phyloP scores from a whole-genome alignment of 257 asterid genomes.

The Lavandula angustifolia region DNA sequence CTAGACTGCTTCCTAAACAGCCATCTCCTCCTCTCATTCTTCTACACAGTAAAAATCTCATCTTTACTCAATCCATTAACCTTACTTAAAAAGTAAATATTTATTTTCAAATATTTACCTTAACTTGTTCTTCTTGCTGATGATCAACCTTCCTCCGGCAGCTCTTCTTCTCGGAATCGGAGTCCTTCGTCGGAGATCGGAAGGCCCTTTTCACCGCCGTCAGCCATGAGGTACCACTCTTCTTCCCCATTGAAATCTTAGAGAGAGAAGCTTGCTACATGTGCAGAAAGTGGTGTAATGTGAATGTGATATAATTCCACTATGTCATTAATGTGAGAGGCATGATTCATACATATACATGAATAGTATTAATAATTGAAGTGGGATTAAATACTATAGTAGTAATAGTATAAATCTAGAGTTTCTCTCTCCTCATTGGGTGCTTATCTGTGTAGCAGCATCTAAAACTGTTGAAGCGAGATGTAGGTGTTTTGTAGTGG shows the following conservation, averaged over 20 bases:
- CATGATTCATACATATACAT: constrained; percentile 34
- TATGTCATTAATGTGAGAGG: constrained; percentile 8
- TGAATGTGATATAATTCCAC: constrained; percentile 8
- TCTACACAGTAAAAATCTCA: constrained; percentile 39
- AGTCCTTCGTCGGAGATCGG: constrained; percentile 76
- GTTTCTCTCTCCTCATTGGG: constrained; percentile 24
- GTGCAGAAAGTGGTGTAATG: constrained; percentile 9
- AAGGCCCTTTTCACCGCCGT: constrained; percentile 90
- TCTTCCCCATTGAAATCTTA: constrained; percentile 63
- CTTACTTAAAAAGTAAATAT: too few relatives aligned
- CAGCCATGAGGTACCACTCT: constrained; percentile 70
- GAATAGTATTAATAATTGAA: too few relatives aligned
- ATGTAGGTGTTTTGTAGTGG: constrained; percentile 60
- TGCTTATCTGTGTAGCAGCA: constrained; percentile 47
- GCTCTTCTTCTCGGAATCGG: constrained; percentile 59
- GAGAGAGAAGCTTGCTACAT: constrained; percentile 30
- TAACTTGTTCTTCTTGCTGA: constrained; percentile 57
- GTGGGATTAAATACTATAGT: too few relatives aligned
- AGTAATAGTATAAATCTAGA: constrained; percentile 14
- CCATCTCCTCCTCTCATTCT: constrained; percentile 80
- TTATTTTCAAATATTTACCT: too few relatives aligned
- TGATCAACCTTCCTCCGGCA: constrained; percentile 60
- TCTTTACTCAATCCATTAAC: too few relatives aligned
- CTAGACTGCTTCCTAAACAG: constrained; percentile 59
- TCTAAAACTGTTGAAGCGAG: constrained; percentile 37